Conservation (phyloP, 2,329 filamentous ascomycete genomes). For the Pestalotiopsis sp. region DNA sequence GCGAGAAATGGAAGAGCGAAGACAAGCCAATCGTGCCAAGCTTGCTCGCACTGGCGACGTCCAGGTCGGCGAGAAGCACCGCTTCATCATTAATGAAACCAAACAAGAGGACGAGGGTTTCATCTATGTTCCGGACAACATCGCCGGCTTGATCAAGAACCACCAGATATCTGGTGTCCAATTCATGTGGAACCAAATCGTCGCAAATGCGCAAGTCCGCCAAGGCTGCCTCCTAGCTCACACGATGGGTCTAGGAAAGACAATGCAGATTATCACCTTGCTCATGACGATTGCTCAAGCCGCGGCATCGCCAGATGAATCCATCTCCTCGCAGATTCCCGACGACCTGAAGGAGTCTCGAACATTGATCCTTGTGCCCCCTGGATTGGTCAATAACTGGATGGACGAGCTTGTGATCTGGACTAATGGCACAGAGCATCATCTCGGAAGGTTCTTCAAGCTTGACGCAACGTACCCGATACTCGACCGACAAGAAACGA, state of each 20-base stretch:
- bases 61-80: slow-evolving; percentile 41
- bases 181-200: slow-evolving; percentile 87
- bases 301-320: slow-evolving; percentile 57
- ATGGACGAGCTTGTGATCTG: slow-evolving; percentile 74
- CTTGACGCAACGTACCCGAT: slow-evolving; percentile 47
- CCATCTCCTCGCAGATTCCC: slow-evolving; percentile 69
- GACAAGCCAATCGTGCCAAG: slow-evolving; percentile 43
- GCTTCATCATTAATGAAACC: slow-evolving; percentile 68
- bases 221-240: slow-evolving; percentile 85
- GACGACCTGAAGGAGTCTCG: slow-evolving; percentile 61
- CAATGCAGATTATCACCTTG: slow-evolving; percentile 88
- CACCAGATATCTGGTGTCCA: slow-evolving; percentile 82
- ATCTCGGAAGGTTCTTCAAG: slow-evolving; percentile 59
- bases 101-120: slow-evolving; percentile 62
- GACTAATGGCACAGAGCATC: slow-evolving; percentile 51
- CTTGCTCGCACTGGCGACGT: slow-evolving; percentile 46
- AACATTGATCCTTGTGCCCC: slow-evolving; percentile 75
- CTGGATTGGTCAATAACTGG: slow-evolving; percentile 81
- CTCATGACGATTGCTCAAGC: slow-evolving; percentile 74
- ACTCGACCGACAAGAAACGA: slow-evolving; percentile 42
- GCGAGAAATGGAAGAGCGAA: slow-evolving; percentile 56
- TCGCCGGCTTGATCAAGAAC: slow-evolving; percentile 69
- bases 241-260: slow-evolving; percentile 91
- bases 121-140: slow-evolving; percentile 66
- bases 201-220: slow-evolving; percentile 57